These are phyloP conservation scores for Paramyrothecium roridum DNA, from an alignment of 2,329 filamentous ascomycete species.

Conservation along the genomic window DNA sequence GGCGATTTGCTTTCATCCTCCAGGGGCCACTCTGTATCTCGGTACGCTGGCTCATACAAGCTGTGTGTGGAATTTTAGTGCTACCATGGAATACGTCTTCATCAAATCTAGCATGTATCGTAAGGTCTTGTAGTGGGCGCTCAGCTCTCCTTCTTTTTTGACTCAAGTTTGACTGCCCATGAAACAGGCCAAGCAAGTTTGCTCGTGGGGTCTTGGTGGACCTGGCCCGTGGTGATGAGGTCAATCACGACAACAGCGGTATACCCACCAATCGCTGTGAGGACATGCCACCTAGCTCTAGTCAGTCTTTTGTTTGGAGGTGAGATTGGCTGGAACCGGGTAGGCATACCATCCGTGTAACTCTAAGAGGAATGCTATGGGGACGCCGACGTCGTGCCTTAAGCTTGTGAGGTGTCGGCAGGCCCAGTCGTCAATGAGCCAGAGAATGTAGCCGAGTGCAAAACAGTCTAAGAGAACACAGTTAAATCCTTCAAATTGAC, in stretches of 20 bases:
- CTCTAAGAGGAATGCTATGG: conserved; percentile 34
- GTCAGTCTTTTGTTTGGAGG: background rate
- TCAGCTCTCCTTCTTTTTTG: background rate
- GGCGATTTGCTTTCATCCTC: too few relatives aligned
- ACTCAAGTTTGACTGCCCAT: conserved; percentile 11
- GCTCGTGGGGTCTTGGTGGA: conserved; percentile 21
- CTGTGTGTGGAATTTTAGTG: too few relatives aligned
- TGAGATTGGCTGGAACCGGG: background rate
- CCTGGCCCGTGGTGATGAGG: conserved; percentile 28
- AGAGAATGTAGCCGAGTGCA: conserved; percentile 32
- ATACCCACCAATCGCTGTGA: conserved; percentile 38
- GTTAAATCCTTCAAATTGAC: too few relatives aligned
- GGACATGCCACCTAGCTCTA: conserved; percentile 34
- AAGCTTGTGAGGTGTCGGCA: conserved; percentile 23
- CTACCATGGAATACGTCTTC: too few relatives aligned
- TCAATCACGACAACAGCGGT: conserved; percentile 34
- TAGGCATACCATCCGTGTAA: conserved; percentile 36
- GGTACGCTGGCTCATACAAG: too few relatives aligned
- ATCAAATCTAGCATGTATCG: too few relatives aligned
- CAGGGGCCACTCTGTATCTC: too few relatives aligned
- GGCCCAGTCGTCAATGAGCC: conserved; percentile 33
- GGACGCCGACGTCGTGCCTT: conserved; percentile 26
- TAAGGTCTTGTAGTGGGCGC: too few relatives aligned
- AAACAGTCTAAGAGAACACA: conserved; percentile 23
- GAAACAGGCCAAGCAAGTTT: conserved; percentile 32